Conservation (phyloP, 2,329 filamentous ascomycete species). For the Talaromyces albobiverticillius region DNA sequence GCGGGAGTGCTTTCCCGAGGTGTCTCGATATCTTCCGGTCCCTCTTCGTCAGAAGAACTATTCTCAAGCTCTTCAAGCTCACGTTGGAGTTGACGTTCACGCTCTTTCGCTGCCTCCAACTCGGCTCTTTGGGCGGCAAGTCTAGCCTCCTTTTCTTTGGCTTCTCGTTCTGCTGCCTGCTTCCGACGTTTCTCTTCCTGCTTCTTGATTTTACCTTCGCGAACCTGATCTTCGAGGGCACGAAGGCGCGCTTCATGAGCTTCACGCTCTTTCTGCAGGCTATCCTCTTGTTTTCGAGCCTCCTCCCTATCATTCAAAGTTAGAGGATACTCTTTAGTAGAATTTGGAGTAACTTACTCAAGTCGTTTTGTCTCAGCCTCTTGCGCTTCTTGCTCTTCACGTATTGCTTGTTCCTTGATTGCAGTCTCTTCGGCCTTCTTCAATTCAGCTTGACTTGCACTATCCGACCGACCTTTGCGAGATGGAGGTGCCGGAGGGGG, state of each 20-base stretch:
- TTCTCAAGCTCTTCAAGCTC: slow-evolving; percentile 78
- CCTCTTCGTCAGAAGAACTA: slow-evolving; percentile 73
- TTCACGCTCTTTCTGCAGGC: slow-evolving; percentile 74
- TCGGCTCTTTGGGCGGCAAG: slow-evolving; percentile 83
- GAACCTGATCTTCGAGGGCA: slow-evolving; percentile 90
- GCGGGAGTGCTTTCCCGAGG: slow-evolving; percentile 60
- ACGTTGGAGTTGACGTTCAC: slow-evolving; percentile 82
- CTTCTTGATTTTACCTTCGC: slow-evolving; percentile 90
- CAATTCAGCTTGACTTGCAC: slow-evolving; percentile 56
- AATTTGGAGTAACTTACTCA: slow-evolving; percentile 65
- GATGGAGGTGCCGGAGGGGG: slow-evolving; percentile 70
- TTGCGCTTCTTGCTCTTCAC: slow-evolving; percentile 72
- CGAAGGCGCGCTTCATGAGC: slow-evolving; percentile 79
- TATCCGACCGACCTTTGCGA: slow-evolving; percentile 63
- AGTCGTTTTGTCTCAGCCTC: slow-evolving; percentile 69
- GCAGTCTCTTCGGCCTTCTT: slow-evolving; percentile 60
- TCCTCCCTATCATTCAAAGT: slow-evolving; percentile 57
- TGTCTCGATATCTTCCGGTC: slow-evolving; percentile 63
- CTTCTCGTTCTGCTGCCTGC: slow-evolving; percentile 80
- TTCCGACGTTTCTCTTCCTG: slow-evolving; percentile 92
- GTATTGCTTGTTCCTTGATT: slow-evolving; percentile 52
- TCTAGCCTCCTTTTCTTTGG: slow-evolving; percentile 83
- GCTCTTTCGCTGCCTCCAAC: slow-evolving; percentile 84
- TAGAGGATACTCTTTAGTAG: slow-evolving; percentile 10
- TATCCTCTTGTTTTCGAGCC: slow-evolving; percentile 72